Base-by-base conservation (phyloP, 2,329 filamentous ascomycete species). In the Chrysosporium keratinophilum region DNA sequence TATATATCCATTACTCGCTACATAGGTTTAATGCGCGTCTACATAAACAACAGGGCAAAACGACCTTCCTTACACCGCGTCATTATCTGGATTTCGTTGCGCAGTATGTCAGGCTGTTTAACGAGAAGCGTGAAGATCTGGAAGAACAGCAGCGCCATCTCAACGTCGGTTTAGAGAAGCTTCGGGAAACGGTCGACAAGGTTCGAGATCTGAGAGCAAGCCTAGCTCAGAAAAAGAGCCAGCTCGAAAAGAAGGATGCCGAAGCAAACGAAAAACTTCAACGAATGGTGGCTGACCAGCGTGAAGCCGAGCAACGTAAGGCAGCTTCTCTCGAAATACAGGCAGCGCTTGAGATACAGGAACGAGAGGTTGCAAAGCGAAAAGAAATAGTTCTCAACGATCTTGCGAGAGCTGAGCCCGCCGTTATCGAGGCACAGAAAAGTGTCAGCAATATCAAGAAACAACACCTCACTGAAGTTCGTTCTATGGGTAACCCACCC, bases 391-490 rank as follows among this genome's bases (percentile, higher is more conserved):
- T 97, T 35, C 72, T 95, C 62, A 79, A 82, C 61, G 93, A 98
- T 73, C 76, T 98, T 56, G 91, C 88, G 31, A 85, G 82, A 66
- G 93, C 93, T 12, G 91, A 97, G 67, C 93, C 93, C 7, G 93
- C 93, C 47, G 93, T 98, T 52, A 74, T 87, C 58, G 89, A 95
- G 70, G 93, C 93, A 47, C 88, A 93, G 74, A 88, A 89, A 68
- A 96, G 90, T 72, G 94, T 98, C 70, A 93, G 87, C 75, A 96
- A 94, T 76, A 98, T 98, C 76, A 98, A 97, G 76, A 83, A 87
- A 66, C 89, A 95, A 68, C 93, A 98, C 70, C 78, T 98, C 60
- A 96, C 90, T 11, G 93, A 98, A 82, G 91, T 98, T 49, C 83
- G 93, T 66, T 95, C 91, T 60, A 97, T 98, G 93, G 83, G 84